Percentiles rank a stretch among this genome's conserved stretches.
Conservation (phyloP, 495 filamentous ascomycete genomes). For the Hypoxylon intermedium region DNA sequence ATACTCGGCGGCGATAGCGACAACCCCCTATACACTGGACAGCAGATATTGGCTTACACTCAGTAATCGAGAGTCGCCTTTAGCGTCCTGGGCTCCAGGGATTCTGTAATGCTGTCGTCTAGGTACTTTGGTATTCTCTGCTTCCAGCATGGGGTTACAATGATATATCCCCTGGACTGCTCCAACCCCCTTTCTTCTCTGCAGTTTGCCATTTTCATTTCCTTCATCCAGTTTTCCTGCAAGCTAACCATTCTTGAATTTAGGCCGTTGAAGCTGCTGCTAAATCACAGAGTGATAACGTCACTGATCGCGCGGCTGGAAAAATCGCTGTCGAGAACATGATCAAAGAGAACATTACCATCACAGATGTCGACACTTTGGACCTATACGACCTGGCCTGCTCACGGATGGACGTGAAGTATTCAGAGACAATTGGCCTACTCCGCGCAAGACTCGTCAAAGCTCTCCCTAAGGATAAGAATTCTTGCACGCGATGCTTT, state of each 20-base stretch:
- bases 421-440: conserved; percentile 48
- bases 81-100: not conserved
- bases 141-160: not conserved
- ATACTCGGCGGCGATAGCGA: too few species aligned
- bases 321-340: conserved; percentile 48
- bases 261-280: conserved; percentile 55
- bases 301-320: conserved; percentile 43
- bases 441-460: conserved; percentile 53
- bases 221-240: too few species aligned
- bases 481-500: conserved; percentile 45
- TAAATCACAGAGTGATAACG: conserved; percentile 52
- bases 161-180: too few species aligned
- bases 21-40: too few species aligned
- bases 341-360: conserved; percentile 45
- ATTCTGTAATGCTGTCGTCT: not conserved
- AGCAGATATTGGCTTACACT: not conserved
- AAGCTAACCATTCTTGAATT: conserved; percentile 16
- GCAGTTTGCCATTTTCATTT: not conserved
- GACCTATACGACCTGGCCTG: conserved; percentile 53
- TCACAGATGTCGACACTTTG: conserved; percentile 49
- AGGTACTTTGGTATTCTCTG: not conserved
- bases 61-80: not conserved
- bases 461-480: conserved; percentile 48
- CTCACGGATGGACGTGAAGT: conserved; percentile 13
- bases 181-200: not conserved